Evolutionary conservation across 495 filamentous ascomycete genomes (phyloP), one percentile per base, ranked within the genome.

Genomic region (Patellaria atrata): DNA sequence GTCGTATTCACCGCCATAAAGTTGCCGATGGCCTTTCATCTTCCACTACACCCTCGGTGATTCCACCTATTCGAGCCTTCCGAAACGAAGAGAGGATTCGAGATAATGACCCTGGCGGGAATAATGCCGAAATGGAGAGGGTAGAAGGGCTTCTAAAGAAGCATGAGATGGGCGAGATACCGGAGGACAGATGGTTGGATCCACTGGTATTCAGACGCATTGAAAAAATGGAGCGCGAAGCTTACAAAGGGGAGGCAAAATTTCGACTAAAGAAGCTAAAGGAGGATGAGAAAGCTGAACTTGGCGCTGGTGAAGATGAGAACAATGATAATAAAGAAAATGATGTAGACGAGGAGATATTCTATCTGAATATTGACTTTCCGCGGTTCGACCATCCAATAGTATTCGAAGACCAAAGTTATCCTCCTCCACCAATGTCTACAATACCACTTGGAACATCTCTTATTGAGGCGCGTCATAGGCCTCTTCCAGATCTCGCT

Each of bases 141-240:
- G 63, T 94, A 26, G 82, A 92, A 52, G 75, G 73, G 33, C 50
- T 94, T 29, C 79, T 99, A 47, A 99, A 99, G 61, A 91, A 94
- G 54, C 91, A 94, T 47, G 89, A 99, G 52, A 89, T 94, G 75
- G 83, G 83, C 15, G 87, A 96, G 47, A 86, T 99, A 10, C 75
- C 80, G 2, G 70, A 81, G 11, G 77, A 89, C 27, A 84, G 91
- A 51, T 96, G 89, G 89, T 69, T 99, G 32, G 89, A 99, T 51
- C 78, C 85, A 43, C 64, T 96, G 39, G 82, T 92, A 5, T 94
- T 92, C 51, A 77, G 84, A 24, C 75, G 76, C 27, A 65, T 89
- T 31, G 84, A 91, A 55, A 84, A 77, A 59, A 42, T 51, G 5
- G 33, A 37, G 35, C 42, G 35, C 18, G 34, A 50, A 8, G 46